phyloP scores from a whole-genome alignment of 2,329 filamentous ascomycete species.

The Sarocladium strictum region DNA sequence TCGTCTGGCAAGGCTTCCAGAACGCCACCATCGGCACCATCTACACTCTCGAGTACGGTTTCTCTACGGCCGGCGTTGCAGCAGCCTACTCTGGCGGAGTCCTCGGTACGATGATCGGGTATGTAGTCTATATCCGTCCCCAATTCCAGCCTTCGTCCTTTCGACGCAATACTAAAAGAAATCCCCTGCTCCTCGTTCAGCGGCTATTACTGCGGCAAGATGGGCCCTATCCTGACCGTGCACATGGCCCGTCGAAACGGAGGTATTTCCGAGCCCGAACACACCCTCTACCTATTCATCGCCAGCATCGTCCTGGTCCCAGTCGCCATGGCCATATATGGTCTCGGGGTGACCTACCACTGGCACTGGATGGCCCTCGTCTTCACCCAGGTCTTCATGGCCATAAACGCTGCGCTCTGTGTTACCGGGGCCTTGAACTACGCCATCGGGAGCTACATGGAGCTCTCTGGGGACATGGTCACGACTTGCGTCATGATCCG shows the following conservation, averaged over 20 bases:
- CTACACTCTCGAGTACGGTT: conserved; percentile 24
- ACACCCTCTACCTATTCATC: conserved; percentile 35
- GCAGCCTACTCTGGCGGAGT: conserved; percentile 22
- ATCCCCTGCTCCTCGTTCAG: conserved; percentile 14
- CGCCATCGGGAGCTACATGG: conserved; percentile 23
- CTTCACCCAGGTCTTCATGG: conserved; percentile 21
- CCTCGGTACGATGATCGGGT: conserved; percentile 37
- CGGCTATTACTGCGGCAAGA: conserved; percentile 22
- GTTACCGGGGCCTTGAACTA: conserved; percentile 22
- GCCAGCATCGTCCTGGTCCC: conserved; percentile 32
- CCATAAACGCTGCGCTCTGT: conserved; percentile 21
- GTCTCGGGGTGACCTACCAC: conserved; percentile 23
- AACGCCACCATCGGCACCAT: conserved; percentile 25
- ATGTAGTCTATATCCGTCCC: neutral
- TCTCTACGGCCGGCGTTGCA: conserved; percentile 21
- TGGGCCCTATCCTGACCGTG: conserved; percentile 33
- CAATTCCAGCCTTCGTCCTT: neutral
- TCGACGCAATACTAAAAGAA: too few relatives aligned
- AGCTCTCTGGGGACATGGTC: conserved; percentile 23
- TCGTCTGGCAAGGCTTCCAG: conserved; percentile 24
- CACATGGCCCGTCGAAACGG: conserved; percentile 35
- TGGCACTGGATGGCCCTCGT: conserved; percentile 26
- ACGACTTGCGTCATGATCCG: conserved; percentile 26
- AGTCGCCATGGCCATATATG: conserved; percentile 37
- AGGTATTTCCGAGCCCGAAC: conserved; percentile 43